Evolutionary conservation across 768 basidiomycete genomes (phyloP).

Genomic region (Lentinula detonsa): DNA sequence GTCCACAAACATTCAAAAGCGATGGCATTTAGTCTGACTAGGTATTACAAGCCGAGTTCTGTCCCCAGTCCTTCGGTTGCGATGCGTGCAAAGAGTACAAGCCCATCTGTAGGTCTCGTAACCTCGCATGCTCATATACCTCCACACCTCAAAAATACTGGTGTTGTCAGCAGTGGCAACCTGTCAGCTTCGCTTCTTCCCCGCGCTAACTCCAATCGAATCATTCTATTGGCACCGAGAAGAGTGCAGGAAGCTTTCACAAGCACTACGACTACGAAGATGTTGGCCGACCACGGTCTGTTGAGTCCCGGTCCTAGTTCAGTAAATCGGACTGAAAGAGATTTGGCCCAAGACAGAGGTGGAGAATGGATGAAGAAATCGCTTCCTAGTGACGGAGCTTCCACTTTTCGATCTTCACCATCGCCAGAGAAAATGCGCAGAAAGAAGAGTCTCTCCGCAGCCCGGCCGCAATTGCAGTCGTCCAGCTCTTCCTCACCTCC

Average conservation of each 20-base stretch:
- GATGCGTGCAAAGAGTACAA: neutral
- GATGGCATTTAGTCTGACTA: constrained; percentile 72
- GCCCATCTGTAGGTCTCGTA: neutral
- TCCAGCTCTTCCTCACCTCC: neutral
- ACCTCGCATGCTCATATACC: neutral
- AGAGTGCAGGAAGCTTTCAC: constrained; percentile 77
- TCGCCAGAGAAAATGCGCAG: neutral
- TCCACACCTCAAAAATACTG: neutral
- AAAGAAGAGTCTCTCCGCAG: neutral
- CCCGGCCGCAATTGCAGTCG: neutral
- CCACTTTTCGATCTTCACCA: constrained; percentile 2
- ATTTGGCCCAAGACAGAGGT: constrained; percentile 13
- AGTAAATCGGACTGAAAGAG: constrained; percentile 16
- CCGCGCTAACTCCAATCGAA: constrained; percentile 19
- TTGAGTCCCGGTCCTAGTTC: constrained; percentile 27
- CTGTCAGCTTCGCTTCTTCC: neutral
- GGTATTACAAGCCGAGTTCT: constrained; percentile 41
- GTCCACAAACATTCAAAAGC: constrained; percentile 83
- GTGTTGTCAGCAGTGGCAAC: neutral
- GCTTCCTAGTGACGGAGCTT: constrained; percentile 9
- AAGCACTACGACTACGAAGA: constrained; percentile 66
- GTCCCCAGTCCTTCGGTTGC: constrained; percentile 11
- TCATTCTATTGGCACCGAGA: constrained; percentile 67
- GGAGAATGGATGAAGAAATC: constrained; percentile 23
- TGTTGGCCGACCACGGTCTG: constrained; percentile 61